phyloP scores from a whole-genome alignment of 2,329 filamentous ascomycete genomes.

The Colletotrichum sp. region DNA sequence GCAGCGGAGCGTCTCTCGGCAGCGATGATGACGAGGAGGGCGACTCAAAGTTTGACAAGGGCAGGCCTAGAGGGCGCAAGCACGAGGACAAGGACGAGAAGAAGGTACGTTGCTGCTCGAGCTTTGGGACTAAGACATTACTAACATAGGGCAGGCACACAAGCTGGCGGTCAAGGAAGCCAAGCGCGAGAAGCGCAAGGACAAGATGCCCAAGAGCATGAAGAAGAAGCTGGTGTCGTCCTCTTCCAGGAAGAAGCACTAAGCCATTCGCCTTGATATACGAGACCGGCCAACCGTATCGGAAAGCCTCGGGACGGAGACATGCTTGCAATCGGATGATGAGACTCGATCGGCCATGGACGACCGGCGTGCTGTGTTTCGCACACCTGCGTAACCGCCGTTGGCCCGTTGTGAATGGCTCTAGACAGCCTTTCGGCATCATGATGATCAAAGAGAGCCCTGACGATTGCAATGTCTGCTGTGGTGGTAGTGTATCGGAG shows the following conservation, averaged over 20 bases:
- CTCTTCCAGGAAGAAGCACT: constrained; percentile 68
- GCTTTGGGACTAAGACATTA: neutral
- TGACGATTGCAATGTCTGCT: constrained; percentile 42
- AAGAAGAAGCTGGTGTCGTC: constrained; percentile 85
- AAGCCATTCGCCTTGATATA: constrained; percentile 20
- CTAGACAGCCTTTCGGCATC: constrained; percentile 37
- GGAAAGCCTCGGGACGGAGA: neutral
- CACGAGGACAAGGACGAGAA: constrained; percentile 94
- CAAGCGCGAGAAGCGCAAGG: constrained; percentile 89
- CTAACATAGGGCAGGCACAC: constrained; percentile 56
- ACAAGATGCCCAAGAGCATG: constrained; percentile 94
- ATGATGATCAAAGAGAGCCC: constrained; percentile 68
- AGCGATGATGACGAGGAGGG: constrained; percentile 48
- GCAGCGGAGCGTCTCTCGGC: constrained; percentile 52
- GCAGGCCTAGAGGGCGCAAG: constrained; percentile 76
- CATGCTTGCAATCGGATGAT: constrained; percentile 49
- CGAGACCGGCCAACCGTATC: neutral
- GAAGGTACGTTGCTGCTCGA: constrained; percentile 53
- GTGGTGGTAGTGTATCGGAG: neutral
- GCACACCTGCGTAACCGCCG: constrained; percentile 43
- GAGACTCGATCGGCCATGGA: constrained; percentile 34
- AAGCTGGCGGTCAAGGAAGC: constrained; percentile 94
- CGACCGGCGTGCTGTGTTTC: constrained; percentile 23
- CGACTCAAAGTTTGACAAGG: constrained; percentile 67
- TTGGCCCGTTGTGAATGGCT: constrained; percentile 32